Percentiles rank a stretch among this genome's conserved stretches.
These are phyloP conservation scores for Starmera amethionina DNA, from an alignment of 805 yeast genomes.

Conservation along the genomic window DNA sequence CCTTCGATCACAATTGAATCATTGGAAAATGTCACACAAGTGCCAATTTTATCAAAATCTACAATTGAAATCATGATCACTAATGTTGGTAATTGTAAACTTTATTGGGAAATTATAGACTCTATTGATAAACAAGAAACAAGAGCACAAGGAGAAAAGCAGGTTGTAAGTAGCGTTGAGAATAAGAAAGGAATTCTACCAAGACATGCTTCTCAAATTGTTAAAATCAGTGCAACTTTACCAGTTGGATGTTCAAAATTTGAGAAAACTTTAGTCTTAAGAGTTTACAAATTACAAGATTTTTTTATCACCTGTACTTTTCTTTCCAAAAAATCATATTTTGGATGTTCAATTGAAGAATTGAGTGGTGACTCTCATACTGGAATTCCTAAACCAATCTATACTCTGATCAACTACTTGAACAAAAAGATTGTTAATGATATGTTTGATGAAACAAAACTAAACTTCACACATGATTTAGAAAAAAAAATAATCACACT, in stretches of 20 bases:
- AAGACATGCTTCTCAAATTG: constrained; percentile 12
- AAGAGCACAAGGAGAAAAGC: constrained; percentile 8
- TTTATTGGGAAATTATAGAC: constrained; percentile 29
- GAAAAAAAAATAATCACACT: constrained; percentile 12
- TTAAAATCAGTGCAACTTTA: constrained; percentile 15
- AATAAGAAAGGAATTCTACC: constrained; percentile 23
- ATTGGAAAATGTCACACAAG: constrained; percentile 21
- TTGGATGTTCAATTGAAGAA: constrained; percentile 23
- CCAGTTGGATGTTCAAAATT: constrained; percentile 18
- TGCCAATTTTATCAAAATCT: constrained; percentile 18
- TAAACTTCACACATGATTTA: constrained; percentile 13
- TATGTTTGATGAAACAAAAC: constrained; percentile 17
- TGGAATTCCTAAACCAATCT: constrained; percentile 24
- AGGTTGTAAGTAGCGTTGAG: constrained; percentile 11
- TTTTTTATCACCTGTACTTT: constrained; percentile 21
- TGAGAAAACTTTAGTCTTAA: constrained; percentile 16
- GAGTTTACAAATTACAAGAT: constrained; percentile 22
- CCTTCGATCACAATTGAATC: constrained; percentile 27
- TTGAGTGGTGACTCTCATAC: constrained; percentile 13
- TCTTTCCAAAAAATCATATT: constrained; percentile 15
- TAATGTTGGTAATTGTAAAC: constrained; percentile 26
- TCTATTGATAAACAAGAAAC: constrained; percentile 16
- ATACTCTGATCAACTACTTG: constrained; percentile 20
- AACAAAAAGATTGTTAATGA: constrained; percentile 15
- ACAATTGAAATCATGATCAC: constrained; percentile 18